Evolutionary conservation across 495 filamentous ascomycete species (phyloP).

Genomic region (Xylaria telfairii): DNA sequence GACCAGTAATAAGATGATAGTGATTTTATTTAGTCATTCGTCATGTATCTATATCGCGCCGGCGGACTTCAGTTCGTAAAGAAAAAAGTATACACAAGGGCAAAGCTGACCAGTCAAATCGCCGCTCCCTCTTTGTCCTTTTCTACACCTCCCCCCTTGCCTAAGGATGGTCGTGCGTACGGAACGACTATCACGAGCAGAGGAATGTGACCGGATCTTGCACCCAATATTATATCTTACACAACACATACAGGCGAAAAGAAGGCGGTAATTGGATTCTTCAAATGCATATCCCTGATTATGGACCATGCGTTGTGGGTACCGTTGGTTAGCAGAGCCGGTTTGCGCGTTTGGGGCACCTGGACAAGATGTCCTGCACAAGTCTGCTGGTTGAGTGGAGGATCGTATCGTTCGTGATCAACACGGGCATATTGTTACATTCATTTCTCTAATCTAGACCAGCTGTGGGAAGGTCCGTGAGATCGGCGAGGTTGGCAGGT

Average conservation of each 20-base stretch:
- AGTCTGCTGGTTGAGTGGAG: constrained; percentile 32
- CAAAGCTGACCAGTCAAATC: constrained; percentile 20
- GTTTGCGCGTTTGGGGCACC: not conserved
- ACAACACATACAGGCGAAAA: constrained; percentile 26
- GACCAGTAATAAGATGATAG: constrained; percentile 19
- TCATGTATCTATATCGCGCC: constrained; percentile 41
- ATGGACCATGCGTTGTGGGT: constrained; percentile 18
- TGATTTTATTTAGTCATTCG: constrained; percentile 29
- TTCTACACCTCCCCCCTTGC: constrained; percentile 20
- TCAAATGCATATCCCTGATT: constrained; percentile 9
- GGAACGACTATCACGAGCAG: constrained; percentile 7
- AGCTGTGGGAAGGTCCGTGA: constrained; percentile 46
- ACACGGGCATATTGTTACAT: constrained; percentile 12
- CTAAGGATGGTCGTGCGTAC: not conserved
- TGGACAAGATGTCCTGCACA: constrained; percentile 14
- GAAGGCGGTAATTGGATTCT: constrained; percentile 6
- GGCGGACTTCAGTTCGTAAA: constrained; percentile 28
- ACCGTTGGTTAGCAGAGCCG: constrained; percentile 7
- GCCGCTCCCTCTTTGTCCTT: constrained; percentile 9
- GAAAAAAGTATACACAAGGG: constrained; percentile 28
- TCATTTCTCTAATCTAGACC: constrained; percentile 49
- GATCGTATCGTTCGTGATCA: constrained; percentile 20
- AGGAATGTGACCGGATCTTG: constrained; percentile 10
- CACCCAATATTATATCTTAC: constrained; percentile 29
- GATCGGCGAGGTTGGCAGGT: constrained; percentile 34